Conservation (phyloP, 495 filamentous ascomycete genomes). For the Halenospora varia region DNA sequence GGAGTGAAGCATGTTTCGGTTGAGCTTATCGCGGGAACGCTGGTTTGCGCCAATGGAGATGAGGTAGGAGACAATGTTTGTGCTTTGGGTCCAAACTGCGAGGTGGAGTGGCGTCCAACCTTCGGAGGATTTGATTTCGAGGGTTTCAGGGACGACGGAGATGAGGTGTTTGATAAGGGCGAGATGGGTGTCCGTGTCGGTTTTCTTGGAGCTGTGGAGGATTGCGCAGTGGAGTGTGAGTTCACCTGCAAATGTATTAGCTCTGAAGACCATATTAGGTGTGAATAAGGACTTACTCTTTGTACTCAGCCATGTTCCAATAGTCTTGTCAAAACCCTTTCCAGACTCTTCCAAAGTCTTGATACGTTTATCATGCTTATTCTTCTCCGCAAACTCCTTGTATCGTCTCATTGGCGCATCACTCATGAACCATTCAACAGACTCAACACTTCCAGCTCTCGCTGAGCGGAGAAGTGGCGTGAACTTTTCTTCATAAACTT, state of each 20-base stretch:
- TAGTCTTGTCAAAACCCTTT: conserved; percentile 54
- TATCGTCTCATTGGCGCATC: conserved; percentile 60
- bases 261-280: no score
- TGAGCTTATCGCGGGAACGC: conserved; percentile 13
- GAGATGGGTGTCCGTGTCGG: conserved; percentile 30
- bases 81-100: conserved; percentile 47
- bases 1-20: conserved; percentile 18
- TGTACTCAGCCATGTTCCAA: conserved; percentile 55
- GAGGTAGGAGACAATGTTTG: conserved; percentile 52
- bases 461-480: conserved; percentile 61
- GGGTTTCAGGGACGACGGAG: conserved; percentile 47
- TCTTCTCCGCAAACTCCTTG: conserved; percentile 53
- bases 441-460: conserved; percentile 48
- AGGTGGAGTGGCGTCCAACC: conserved; percentile 59
- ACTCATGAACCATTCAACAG: conserved; percentile 66
- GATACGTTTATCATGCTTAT: conserved; percentile 51
- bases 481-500: conserved; percentile 11
- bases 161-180: conserved; percentile 60
- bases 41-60: conserved; percentile 64
- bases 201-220: conserved; percentile 30
- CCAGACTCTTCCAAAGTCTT: conserved; percentile 47
- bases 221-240: conserved; percentile 65
- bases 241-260: conserved; percentile 43
- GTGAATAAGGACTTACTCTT: conserved; percentile 37
- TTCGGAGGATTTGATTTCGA: conserved; percentile 51